These are phyloP conservation scores for Fusarium sp. DNA, from an alignment of 2,329 filamentous ascomycete species.

Conservation along the genomic window DNA sequence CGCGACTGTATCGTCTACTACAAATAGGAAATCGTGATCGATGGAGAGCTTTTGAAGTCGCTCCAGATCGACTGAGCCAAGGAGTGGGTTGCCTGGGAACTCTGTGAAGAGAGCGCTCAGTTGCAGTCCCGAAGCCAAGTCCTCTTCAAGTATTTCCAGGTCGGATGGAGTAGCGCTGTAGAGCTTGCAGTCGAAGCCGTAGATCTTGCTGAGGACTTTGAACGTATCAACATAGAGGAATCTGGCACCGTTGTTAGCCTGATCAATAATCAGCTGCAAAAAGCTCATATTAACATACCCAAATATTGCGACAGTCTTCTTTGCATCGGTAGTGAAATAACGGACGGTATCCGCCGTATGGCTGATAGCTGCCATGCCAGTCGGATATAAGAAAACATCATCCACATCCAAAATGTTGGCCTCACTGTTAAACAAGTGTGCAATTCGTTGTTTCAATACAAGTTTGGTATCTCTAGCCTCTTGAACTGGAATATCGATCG, in stretches of 20 bases:
- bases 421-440: slow-evolving; percentile 37
- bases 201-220: slow-evolving; percentile 49
- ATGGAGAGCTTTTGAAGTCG: slow-evolving; percentile 49
- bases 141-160: slow-evolving; percentile 56
- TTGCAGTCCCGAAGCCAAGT: slow-evolving; percentile 54
- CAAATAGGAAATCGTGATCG: slow-evolving; percentile 56
- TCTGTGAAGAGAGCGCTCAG: slow-evolving; percentile 64
- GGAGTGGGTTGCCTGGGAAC: slow-evolving; percentile 53
- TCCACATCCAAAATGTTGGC: slow-evolving; percentile 12
- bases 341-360: slow-evolving; percentile 39
- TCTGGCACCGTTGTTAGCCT: slow-evolving; percentile 19
- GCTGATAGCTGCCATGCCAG: slow-evolving; percentile 66
- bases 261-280: not conserved
- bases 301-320: slow-evolving; percentile 44
- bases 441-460: slow-evolving; percentile 37
- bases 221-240: slow-evolving; percentile 52
- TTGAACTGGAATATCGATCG: not conserved
- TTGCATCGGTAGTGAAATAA: not conserved
- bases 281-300: slow-evolving; percentile 36
- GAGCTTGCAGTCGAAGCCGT: slow-evolving; percentile 55
- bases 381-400: slow-evolving; percentile 64
- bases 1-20: slow-evolving; percentile 62
- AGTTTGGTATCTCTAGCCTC: slow-evolving; percentile 25
- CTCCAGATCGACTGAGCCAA: slow-evolving; percentile 49
- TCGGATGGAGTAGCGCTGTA: slow-evolving; percentile 59